Percentiles rank a stretch among this genome's conserved stretches.
Evolutionary conservation across 768 basidiomycete species (phyloP).

Genomic region (Lyophyllum decastes): DNA sequence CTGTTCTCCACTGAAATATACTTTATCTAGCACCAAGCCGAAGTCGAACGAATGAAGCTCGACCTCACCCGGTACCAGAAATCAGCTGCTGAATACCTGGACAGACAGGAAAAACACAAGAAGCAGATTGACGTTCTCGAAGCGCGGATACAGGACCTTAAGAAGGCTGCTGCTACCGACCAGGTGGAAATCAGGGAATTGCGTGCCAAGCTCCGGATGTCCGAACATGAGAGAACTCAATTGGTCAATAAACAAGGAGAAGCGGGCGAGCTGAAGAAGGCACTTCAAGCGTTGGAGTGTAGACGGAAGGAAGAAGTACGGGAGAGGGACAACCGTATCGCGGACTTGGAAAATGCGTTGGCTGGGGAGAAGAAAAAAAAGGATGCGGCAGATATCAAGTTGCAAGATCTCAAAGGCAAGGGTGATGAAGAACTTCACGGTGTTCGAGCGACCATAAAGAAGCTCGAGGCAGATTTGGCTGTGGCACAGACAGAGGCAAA

Average conservation of each 20-base stretch:
- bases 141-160: constrained; percentile 60
- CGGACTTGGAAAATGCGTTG: constrained; percentile 56
- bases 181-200: constrained; percentile 67
- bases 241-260: constrained; percentile 54
- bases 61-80: constrained; percentile 56
- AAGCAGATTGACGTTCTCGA: constrained; percentile 62
- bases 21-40: constrained; percentile 52
- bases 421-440: constrained; percentile 40
- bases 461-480: constrained; percentile 38
- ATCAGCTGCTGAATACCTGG: constrained; percentile 46
- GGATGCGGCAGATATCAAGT: constrained; percentile 44
- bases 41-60: constrained; percentile 58
- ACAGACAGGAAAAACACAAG: constrained; percentile 61
- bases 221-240: constrained; percentile 60
- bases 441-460: constrained; percentile 31
- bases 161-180: constrained; percentile 46
- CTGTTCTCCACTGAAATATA: neutral
- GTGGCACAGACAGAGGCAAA: constrained; percentile 36
- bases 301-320: constrained; percentile 55
- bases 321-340: constrained; percentile 53
- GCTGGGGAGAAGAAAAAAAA: constrained; percentile 50
- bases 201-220: constrained; percentile 53
- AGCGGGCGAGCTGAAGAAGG: constrained; percentile 48
- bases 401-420: constrained; percentile 43
- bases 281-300: constrained; percentile 47